Percentiles rank a stretch among this genome's conserved stretches.
Evolutionary conservation across 176 grass and related monocot genomes (phyloP).

Genomic region (Carex cristatella): DNA sequence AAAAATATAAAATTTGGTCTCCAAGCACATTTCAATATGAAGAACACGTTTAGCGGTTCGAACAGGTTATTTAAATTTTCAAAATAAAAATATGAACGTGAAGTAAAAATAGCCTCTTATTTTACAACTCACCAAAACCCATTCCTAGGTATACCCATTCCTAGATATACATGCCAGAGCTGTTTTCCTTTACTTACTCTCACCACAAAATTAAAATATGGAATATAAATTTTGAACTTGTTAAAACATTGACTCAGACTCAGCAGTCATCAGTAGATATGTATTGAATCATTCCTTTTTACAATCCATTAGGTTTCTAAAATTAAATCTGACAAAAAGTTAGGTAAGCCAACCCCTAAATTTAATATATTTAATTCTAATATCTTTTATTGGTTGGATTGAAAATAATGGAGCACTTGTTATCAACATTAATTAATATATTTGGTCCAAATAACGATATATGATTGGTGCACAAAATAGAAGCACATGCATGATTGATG

Average conservation of each 20-base stretch:
- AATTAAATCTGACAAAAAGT: not conserved
- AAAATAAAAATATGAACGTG: no score
- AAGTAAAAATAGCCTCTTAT: no score
- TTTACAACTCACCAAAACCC: no score
- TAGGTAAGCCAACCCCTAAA: not conserved
- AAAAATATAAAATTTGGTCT: no score
- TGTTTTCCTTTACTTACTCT: not conserved
- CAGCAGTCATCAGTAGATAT: not conserved
- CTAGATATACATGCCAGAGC: not conserved
- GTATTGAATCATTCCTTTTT: not conserved
- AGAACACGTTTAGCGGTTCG: no score
- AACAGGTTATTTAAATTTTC: no score
- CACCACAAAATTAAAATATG: not conserved
- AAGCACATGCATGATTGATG: slow-evolving; percentile 5
- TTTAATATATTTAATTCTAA: not conserved
- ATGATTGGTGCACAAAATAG: not conserved
- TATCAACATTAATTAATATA: not conserved
- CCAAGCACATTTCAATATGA: no score
- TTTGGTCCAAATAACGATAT: not conserved
- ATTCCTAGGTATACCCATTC: no score
- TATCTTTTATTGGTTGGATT: not conserved
- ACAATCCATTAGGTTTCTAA: not conserved
- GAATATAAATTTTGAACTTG: not conserved
- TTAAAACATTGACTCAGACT: not conserved
- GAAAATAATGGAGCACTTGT: not conserved